These are phyloP conservation scores for Aspergillus intermedius DNA, from an alignment of 2,329 filamentous ascomycete species.

Conservation along the genomic window DNA sequence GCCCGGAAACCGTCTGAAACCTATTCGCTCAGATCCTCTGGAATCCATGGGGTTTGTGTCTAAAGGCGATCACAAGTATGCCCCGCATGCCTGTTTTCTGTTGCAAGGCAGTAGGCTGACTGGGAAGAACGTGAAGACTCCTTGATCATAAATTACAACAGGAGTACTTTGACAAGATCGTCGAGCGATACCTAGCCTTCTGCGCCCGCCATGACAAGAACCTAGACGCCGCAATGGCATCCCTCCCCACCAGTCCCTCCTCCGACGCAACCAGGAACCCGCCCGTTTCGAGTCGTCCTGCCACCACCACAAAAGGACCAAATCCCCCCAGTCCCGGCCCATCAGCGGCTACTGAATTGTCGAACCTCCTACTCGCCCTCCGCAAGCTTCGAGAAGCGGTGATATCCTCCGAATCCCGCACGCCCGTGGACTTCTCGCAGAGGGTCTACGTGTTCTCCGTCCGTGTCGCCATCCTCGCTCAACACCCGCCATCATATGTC, in stretches of 20 bases:
- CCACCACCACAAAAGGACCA: constrained; percentile 9
- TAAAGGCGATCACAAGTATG: constrained; percentile 79
- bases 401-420: constrained; percentile 61
- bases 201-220: constrained; percentile 70
- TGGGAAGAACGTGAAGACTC: constrained; percentile 47
- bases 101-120: constrained; percentile 5
- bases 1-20: constrained; percentile 54
- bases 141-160: constrained; percentile 74
- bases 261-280: constrained; percentile 35
- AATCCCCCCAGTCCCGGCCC: constrained; percentile 20
- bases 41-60: constrained; percentile 79
- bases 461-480: constrained; percentile 70
- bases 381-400: constrained; percentile 89
- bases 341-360: constrained; percentile 57
- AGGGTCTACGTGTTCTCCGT: constrained; percentile 89
- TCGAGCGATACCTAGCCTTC: constrained; percentile 83
- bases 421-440: constrained; percentile 74
- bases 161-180: constrained; percentile 77
- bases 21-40: constrained; percentile 64
- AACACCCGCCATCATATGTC: constrained; percentile 81
- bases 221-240: constrained; percentile 68
- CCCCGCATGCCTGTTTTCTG: constrained; percentile 3
- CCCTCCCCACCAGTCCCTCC: constrained; percentile 44
- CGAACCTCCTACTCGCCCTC: constrained; percentile 71
- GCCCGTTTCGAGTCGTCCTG: constrained; percentile 23